A percentile compares a stretch with the other conserved stretches of the same genome.
Evolutionary conservation across 257 asterid species (phyloP).

Genomic region (Cruciata laevipes): DNA sequence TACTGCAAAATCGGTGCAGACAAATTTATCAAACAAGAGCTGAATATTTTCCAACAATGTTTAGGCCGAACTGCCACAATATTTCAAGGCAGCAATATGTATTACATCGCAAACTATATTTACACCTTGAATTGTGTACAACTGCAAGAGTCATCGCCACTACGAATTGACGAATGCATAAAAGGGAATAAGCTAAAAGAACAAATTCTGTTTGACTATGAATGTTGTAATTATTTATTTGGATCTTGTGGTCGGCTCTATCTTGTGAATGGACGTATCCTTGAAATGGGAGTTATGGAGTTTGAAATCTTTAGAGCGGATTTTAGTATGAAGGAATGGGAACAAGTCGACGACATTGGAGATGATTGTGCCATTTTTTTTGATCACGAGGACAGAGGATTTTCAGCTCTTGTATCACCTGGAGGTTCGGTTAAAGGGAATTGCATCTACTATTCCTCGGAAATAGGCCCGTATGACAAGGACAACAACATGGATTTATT

Average conservation of each 20-base stretch:
- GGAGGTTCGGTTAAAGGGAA: not conserved
- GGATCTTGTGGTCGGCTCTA: not conserved
- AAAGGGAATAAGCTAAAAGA: not conserved
- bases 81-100: constrained; percentile 1
- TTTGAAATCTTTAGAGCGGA: not conserved
- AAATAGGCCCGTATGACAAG: not conserved
- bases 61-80: not conserved
- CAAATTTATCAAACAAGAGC: not conserved
- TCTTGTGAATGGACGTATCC: not conserved
- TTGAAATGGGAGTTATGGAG: not conserved
- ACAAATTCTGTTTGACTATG: not conserved
- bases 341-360: not conserved
- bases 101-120: not conserved
- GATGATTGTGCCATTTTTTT: not conserved
- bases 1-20: not conserved
- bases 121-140: not conserved
- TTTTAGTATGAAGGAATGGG: not conserved
- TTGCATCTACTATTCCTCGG: not conserved
- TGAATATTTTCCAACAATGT: too few relatives aligned
- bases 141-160: not conserved
- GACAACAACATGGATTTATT: not conserved
- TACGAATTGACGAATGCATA: not conserved
- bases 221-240: not conserved
- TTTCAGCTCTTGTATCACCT: not conserved
- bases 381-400: not conserved